Evolutionary conservation across 2,329 filamentous ascomycete species (phyloP).

Genomic region (Knufia fluminis): DNA sequence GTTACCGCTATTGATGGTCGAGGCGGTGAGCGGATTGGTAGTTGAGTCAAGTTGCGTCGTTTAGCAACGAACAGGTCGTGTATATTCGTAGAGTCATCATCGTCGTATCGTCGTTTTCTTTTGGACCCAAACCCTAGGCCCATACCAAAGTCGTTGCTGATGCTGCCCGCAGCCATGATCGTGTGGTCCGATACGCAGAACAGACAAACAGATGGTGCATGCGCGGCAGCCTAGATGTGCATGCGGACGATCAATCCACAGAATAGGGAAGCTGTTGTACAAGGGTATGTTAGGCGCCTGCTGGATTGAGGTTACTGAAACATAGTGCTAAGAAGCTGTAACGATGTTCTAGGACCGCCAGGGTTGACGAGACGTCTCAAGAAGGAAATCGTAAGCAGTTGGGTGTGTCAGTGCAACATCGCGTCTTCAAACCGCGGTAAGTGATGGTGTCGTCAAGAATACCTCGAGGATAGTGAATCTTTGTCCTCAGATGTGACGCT

Average conservation of each 20-base stretch:
- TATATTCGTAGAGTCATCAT: slow-evolving; percentile 1
- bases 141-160: background rate
- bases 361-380: slow-evolving; percentile 5
- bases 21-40: slow-evolving; percentile 18
- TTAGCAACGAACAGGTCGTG: slow-evolving; percentile 2
- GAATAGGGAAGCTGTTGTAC: background rate
- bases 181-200: background rate
- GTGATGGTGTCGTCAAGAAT: no score
- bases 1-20: slow-evolving; percentile 13
- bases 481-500: background rate
- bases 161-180: slow-evolving; percentile 7
- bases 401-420: no score
- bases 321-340: slow-evolving; percentile 4
- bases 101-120: slow-evolving; percentile 6
- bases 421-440: no score
- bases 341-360: background rate
- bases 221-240: background rate
- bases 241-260: background rate
- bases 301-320: background rate
- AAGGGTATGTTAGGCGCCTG: background rate
- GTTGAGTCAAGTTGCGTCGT: slow-evolving; percentile 3
- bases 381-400: background rate
- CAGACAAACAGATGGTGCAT: background rate
- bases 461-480: no score
- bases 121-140: background rate